phyloP scores from a whole-genome alignment of 2,329 filamentous ascomycete species.

The Nothomitra cinnamomea region DNA sequence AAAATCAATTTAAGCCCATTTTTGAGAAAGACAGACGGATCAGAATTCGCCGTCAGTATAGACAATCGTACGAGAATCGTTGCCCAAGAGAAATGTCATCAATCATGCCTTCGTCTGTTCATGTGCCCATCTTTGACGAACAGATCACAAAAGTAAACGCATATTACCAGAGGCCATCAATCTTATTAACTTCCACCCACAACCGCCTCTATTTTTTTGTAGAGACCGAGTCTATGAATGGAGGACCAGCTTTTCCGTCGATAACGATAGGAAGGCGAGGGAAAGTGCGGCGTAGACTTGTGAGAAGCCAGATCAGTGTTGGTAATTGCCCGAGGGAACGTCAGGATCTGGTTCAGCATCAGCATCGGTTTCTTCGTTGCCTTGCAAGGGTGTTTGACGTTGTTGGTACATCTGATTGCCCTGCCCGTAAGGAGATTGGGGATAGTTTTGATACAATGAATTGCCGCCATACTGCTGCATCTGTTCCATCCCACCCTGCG shows the following conservation, averaged over 20 bases:
- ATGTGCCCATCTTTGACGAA: not conserved
- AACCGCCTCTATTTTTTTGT: not conserved
- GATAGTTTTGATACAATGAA: conserved; percentile 29
- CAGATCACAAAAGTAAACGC: not conserved
- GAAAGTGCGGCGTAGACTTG: not conserved
- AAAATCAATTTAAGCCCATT: not conserved
- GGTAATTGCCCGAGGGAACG: conserved; percentile 14
- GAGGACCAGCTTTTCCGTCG: conserved; percentile 3
- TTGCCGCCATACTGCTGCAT: conserved; percentile 30
- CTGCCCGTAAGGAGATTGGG: conserved; percentile 31
- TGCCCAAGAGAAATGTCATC: conserved; percentile 1
- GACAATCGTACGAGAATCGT: not conserved
- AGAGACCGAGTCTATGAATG: conserved; percentile 2
- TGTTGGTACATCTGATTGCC: conserved; percentile 31
- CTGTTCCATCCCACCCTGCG: conserved; percentile 28
- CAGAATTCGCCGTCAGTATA: not conserved
- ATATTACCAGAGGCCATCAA: conserved; percentile 1
- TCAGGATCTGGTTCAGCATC: conserved; percentile 14
- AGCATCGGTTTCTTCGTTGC: conserved; percentile 10
- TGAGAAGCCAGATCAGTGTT: conserved; percentile 10
- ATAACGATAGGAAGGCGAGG: not conserved
- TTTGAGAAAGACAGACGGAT: not conserved
- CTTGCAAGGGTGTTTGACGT: conserved; percentile 16
- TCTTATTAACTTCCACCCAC: conserved; percentile 1
- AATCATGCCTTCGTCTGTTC: conserved; percentile 2